Evolutionary conservation across 2,329 filamentous ascomycete species (phyloP).

Genomic region (Alternaria dauci): DNA sequence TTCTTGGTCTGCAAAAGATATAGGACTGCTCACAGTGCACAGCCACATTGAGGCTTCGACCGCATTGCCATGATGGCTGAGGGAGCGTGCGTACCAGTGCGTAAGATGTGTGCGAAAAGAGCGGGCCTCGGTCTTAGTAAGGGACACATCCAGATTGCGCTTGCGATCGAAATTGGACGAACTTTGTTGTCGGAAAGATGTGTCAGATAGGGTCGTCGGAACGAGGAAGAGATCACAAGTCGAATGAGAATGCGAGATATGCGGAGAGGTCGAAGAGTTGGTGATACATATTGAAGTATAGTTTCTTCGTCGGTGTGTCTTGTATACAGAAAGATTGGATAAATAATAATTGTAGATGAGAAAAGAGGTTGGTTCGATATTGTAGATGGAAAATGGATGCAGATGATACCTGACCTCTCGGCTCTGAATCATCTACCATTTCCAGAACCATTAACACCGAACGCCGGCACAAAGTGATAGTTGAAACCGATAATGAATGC

Average conservation of each 20-base stretch:
- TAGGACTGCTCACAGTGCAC: slow-evolving; percentile 9
- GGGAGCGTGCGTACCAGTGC: slow-evolving; percentile 14
- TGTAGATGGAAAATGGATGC: not conserved
- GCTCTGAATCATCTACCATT: not conserved
- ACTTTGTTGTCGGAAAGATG: slow-evolving; percentile 14
- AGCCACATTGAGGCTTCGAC: slow-evolving; percentile 5
- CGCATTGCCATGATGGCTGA: slow-evolving; percentile 9
- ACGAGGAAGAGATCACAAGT: slow-evolving; percentile 3
- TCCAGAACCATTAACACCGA: not conserved
- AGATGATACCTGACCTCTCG: not conserved
- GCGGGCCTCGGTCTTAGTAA: not conserved
- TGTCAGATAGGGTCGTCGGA: not conserved
- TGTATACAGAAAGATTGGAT: not conserved
- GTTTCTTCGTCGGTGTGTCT: not conserved
- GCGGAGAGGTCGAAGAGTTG: not conserved
- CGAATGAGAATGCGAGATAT: not conserved
- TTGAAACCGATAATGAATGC: not conserved
- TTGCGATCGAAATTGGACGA: slow-evolving; percentile 14
- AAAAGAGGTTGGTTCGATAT: not conserved
- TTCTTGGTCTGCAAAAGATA: slow-evolving; percentile 13
- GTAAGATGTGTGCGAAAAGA: slow-evolving; percentile 3
- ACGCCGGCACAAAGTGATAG: too few species aligned
- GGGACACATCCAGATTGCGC: slow-evolving; percentile 3
- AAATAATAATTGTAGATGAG: not conserved
- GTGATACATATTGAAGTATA: not conserved